phyloP scores from a whole-genome alignment of 192 early-diverging fungal genomes.

The Dissophora globulifera region DNA sequence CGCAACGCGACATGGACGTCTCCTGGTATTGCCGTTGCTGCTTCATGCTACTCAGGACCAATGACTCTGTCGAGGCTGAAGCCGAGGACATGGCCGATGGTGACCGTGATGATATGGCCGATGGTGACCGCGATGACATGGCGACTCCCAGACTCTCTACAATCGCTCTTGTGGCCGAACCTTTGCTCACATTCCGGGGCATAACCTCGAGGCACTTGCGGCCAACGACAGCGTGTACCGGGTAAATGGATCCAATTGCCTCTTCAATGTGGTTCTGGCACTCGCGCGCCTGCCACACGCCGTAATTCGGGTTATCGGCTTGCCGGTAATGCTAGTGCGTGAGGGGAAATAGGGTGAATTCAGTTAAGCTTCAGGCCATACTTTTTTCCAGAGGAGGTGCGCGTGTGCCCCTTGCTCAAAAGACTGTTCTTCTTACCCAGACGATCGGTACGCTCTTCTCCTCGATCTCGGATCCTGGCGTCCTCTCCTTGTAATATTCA shows the following conservation, averaged over 20 bases:
- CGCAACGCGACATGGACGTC: too few relatives aligned
- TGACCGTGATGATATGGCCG: too few relatives aligned
- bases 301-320: conserved; percentile 69
- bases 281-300: conserved; percentile 83
- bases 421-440: conserved; percentile 62
- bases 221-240: conserved; percentile 77
- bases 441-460: conserved; percentile 76
- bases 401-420: too few relatives aligned
- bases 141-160: conserved; percentile 68
- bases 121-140: too few relatives aligned
- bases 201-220: conserved; percentile 76
- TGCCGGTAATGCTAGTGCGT: conserved; percentile 71
- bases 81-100: too few relatives aligned
- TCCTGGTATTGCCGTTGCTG: too few relatives aligned
- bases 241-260: conserved; percentile 69
- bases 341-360: too few relatives aligned
- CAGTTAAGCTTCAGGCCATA: too few relatives aligned
- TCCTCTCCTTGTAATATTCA: conserved; percentile 85
- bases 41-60: too few relatives aligned
- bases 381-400: too few relatives aligned
- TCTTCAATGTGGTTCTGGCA: conserved; percentile 87
- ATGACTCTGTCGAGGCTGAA: too few relatives aligned
- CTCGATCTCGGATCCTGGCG: conserved; percentile 82
- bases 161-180: conserved; percentile 64
- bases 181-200: conserved; percentile 78